Evolutionary conservation across 202 grass and related monocot species (phyloP), one percentile per base, ranked within the genome.

Genomic region (Hordeum pubiflorum): DNA sequence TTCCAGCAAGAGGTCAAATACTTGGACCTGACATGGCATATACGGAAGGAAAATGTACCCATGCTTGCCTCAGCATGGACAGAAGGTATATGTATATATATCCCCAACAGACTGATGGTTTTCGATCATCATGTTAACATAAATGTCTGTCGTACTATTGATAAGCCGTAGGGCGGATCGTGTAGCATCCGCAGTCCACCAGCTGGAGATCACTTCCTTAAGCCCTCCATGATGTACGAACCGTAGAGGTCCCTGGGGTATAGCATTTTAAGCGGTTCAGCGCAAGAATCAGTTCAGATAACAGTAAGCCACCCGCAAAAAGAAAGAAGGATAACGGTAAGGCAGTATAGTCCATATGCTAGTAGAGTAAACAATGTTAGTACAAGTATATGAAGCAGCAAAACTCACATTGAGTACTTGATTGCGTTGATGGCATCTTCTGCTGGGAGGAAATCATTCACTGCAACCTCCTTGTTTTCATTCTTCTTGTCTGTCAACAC

Each of bases 391-490:
- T 72, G 56, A 61, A 78, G 9, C 27, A 72, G 62, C 58, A 72
- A 75, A 79, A 93, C 90, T 93, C 78, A 96, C 96, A 99, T 99
- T 0, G 96, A 93, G 79, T 93, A 88, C 73, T 93, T 81, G 77
- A 99, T 96, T 58, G 92, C 92, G 0, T 85, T 31, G 61, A 93
- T 82, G 23, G 96, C 92, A 83, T 90, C 92, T 76, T 89, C 89
- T 29, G 96, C 88, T 58, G 96, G 96, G 63, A 99, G 96, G 81
- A 99, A 99, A 13, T 99, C 92, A 76, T 99, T 91, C 66, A 99
- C 96, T 6, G 96, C 92, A 57, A 99, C 96, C 60, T 99, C 92
- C 79, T 99, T 96, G 83, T 99, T 95, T 75, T 99, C 96, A 69
- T 99, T 99, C 90, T 99, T 99, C 83, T 99, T 99, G 59, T 99